Base-by-base conservation (phyloP, 805 yeast genomes). In the Zygoascus flipseniorum region DNA sequence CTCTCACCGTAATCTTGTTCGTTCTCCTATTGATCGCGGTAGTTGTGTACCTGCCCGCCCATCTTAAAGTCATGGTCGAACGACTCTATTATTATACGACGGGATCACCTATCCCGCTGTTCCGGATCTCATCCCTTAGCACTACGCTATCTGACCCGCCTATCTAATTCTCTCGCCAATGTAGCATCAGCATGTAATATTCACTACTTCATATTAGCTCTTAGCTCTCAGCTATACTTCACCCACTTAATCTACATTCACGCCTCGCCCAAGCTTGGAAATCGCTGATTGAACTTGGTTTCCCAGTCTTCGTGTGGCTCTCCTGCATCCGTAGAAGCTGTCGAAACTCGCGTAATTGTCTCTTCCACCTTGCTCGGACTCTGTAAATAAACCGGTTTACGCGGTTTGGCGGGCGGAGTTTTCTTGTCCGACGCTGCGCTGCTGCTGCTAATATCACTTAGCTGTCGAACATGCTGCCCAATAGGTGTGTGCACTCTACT, bases 231-330 rank as follows among this genome's bases (percentile, higher is more conserved):
- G 47, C 8, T 18, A 13, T 10, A 19, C 19, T 16, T 41, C 2
- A 11, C 28, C 45, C 23, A 31, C 28, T 14, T 28, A 4, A 23
- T 23, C 28, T 23, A 23, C 28, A 6, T 23, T 23, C 28, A 35
- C 5, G 39, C 16, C 31, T 52, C 58, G 19, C 55, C 52, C 41
- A 62, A 52, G 43, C 63, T 58, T 8, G 65, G 65, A 46, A 61
- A 61, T 52, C 60, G 62, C 47, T 58, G 53, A 50, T 62, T 61
- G 52, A 62, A 62, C 39, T 53, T 52, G 43, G 46, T 43, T 48
- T 62, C 62, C 65, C 63, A 61, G 53, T 61, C 65, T 20, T 61
- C 63, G 42, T 56, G 58, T 16, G 47, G 23, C 20, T 51, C 44
- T 35, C 46, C 43, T 14, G 41, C 26, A n/a, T 31, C 28, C 31